These are phyloP conservation scores for Chlorella ohadii DNA, from an alignment of 139 green algal genomes.

Conservation along the genomic window DNA sequence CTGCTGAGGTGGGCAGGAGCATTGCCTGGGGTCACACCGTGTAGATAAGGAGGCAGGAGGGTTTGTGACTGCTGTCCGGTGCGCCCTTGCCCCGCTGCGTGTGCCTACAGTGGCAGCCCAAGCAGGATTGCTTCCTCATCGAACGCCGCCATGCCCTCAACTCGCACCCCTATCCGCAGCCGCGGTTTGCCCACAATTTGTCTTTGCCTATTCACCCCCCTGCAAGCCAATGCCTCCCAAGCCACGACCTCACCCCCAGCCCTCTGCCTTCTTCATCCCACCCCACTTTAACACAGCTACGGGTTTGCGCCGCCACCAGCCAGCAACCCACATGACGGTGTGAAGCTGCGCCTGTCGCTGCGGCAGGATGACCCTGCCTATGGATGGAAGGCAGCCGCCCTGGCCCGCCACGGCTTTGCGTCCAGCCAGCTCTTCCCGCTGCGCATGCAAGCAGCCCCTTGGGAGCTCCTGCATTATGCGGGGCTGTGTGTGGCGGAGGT, in stretches of 20 bases:
- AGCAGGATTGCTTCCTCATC: too few species aligned
- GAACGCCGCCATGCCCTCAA: too few species aligned
- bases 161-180: too few species aligned
- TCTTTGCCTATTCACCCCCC: too few species aligned
- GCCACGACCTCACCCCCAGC: background rate
- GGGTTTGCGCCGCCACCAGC: slow-evolving; percentile 64
- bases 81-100: too few species aligned
- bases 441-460: slow-evolving; percentile 48
- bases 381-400: slow-evolving; percentile 51
- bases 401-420: slow-evolving; percentile 27
- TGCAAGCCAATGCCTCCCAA: background rate
- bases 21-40: too few species aligned
- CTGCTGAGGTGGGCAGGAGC: slow-evolving; percentile 19
- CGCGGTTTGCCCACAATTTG: too few species aligned
- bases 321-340: slow-evolving; percentile 68
- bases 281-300: too few species aligned
- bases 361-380: background rate
- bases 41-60: too few species aligned
- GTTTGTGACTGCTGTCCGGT: too few species aligned
- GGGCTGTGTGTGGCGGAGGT: slow-evolving; percentile 40
- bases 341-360: slow-evolving; percentile 22
- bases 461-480: slow-evolving; percentile 49
- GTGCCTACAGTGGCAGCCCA: too few species aligned
- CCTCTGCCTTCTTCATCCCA: too few species aligned
- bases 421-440: slow-evolving; percentile 52